Conservation (phyloP, 495 filamentous ascomycete species). For the Talaromyces adpressus region DNA sequence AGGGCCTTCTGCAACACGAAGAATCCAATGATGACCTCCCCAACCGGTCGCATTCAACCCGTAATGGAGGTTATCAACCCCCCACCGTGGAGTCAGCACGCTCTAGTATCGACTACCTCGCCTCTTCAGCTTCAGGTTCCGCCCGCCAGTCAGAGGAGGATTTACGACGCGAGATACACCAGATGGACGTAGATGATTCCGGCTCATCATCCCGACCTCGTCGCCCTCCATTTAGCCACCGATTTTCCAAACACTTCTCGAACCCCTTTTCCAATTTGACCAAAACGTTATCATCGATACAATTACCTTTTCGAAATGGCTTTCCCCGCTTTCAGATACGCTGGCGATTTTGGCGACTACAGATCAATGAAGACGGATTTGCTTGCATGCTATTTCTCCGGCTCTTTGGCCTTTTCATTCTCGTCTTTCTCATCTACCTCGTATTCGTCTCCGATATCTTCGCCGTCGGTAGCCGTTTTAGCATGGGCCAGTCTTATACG, state of each 20-base stretch:
- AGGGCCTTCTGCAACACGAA: slow-evolving; percentile 44
- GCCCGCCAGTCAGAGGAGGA: slow-evolving; percentile 46
- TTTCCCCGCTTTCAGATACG: slow-evolving; percentile 35
- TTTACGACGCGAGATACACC: slow-evolving; percentile 72
- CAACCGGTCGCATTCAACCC: slow-evolving; percentile 21
- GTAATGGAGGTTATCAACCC: slow-evolving; percentile 53
- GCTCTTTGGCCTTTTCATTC: slow-evolving; percentile 64
- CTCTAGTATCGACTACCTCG: slow-evolving; percentile 52
- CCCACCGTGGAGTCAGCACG: slow-evolving; percentile 70
- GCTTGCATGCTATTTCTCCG: slow-evolving; percentile 58
- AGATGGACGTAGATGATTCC: slow-evolving; percentile 84
- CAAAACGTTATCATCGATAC: slow-evolving; percentile 47
- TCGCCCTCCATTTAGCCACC: slow-evolving; percentile 33
- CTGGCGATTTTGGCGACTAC: slow-evolving; percentile 24
- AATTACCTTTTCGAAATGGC: slow-evolving; percentile 45
- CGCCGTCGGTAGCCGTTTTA: slow-evolving; percentile 36
- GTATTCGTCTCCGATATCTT: slow-evolving; percentile 81
- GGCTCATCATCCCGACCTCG: slow-evolving; percentile 26
- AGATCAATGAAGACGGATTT: slow-evolving; percentile 24
- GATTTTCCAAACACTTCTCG: slow-evolving; percentile 49
- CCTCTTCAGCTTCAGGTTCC: slow-evolving; percentile 34
- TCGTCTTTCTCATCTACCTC: slow-evolving; percentile 70
- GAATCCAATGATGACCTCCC: slow-evolving; percentile 21
- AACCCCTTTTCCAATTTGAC: slow-evolving; percentile 36
- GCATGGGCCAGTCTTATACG: slow-evolving; percentile 38